phyloP scores from a whole-genome alignment of 495 filamentous ascomycete genomes.

The Mytilinidion resinicola region DNA sequence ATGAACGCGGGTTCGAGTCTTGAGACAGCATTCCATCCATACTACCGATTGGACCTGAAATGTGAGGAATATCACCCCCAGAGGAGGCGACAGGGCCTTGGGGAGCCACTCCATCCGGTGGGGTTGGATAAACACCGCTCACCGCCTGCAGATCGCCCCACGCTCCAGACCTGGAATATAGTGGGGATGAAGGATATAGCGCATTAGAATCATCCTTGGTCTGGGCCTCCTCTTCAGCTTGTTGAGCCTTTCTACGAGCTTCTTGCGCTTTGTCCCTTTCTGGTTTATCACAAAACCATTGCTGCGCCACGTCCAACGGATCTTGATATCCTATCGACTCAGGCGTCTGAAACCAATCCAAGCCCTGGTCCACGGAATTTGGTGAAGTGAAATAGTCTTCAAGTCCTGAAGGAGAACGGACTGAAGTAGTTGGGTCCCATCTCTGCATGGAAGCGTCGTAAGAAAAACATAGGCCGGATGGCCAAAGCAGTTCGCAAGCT shows the following conservation, averaged over 20 bases:
- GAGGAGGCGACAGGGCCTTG: conserved; percentile 17
- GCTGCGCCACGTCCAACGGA: conserved; percentile 60
- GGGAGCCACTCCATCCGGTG: conserved; percentile 64
- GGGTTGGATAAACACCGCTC: conserved; percentile 74
- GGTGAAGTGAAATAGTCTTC: too few relatives aligned
- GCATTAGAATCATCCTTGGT: conserved; percentile 11
- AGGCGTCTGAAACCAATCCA: conserved; percentile 26
- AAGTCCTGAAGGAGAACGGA: too few relatives aligned
- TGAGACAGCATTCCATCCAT: conserved; percentile 4
- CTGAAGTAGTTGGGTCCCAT: too few relatives aligned
- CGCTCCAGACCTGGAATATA: conserved; percentile 22
- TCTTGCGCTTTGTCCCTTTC: conserved; percentile 44
- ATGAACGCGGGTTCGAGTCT: conserved; percentile 9
- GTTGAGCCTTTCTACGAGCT: conserved; percentile 49
- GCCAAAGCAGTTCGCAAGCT: conserved; percentile 22
- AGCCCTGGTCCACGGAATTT: background rate
- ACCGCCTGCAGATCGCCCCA: conserved; percentile 24
- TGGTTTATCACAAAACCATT: conserved; percentile 53
- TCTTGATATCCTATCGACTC: conserved; percentile 39
- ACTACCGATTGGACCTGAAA: conserved; percentile 6
- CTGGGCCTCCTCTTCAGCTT: conserved; percentile 35
- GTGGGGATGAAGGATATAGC: conserved; percentile 25
- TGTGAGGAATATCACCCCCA: conserved; percentile 8
- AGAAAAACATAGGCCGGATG: conserved; percentile 23
- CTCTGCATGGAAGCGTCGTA: conserved; percentile 4